These are phyloP conservation scores for Pterocarpus santalinus DNA, from an alignment of 306 rosid genomes.

Conservation along the genomic window DNA sequence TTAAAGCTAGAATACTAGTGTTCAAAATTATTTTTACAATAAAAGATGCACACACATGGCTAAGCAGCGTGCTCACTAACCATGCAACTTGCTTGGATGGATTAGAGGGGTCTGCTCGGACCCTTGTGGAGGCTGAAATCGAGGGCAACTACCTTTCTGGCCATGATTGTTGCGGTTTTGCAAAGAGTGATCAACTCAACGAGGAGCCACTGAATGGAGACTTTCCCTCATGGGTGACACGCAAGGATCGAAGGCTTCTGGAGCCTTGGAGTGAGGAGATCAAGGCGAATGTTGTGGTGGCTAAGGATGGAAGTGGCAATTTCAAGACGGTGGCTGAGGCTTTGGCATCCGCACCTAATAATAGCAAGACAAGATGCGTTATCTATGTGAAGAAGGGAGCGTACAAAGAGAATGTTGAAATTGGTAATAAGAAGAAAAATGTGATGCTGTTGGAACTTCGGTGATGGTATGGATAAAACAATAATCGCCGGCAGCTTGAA, in stretches of 20 bases:
- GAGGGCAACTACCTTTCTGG: constrained; percentile 62
- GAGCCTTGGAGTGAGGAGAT: constrained; percentile 40
- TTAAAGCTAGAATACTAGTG: too few species aligned
- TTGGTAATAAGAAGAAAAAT: constrained; percentile 57
- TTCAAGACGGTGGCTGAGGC: constrained; percentile 70
- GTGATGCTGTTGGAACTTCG: constrained; percentile 58
- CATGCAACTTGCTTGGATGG: constrained; percentile 79
- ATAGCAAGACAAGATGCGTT: constrained; percentile 60
- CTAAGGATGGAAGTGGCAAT: constrained; percentile 77
- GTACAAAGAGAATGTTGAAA: constrained; percentile 67
- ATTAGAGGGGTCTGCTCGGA: constrained; percentile 43
- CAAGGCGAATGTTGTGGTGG: constrained; percentile 70
- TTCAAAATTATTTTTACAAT: too few species aligned
- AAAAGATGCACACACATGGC: constrained; percentile 75
- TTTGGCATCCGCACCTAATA: constrained; percentile 64
- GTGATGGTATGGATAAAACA: constrained; percentile 77
- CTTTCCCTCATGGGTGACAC: constrained; percentile 61
- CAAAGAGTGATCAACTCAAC: neutral
- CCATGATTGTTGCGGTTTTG: constrained; percentile 55
- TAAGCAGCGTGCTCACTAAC: constrained; percentile 75
- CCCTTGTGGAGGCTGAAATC: constrained; percentile 54
- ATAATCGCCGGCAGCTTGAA: constrained; percentile 73
- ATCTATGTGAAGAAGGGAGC: constrained; percentile 73
- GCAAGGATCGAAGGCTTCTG: constrained; percentile 60
- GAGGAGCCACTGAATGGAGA: constrained; percentile 37